Base-by-base conservation (phyloP, 139 green algal genomes). In the Microglena sp. region DNA sequence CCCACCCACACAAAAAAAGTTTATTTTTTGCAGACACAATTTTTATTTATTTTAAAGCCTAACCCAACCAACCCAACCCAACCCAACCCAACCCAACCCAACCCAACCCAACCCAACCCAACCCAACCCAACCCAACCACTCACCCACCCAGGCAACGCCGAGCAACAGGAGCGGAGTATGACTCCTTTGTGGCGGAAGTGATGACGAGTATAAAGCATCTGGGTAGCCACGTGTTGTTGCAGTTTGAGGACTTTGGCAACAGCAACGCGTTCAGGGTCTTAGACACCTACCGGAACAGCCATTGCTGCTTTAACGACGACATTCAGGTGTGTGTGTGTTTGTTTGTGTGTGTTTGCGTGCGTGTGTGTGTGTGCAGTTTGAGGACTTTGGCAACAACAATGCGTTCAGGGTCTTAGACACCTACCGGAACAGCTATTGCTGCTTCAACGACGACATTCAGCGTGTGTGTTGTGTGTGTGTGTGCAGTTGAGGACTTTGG, bases 401-500 rank as follows among this genome's bases (percentile, higher is more conserved):
- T 29, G 78, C 78, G 11, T 84, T 84, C 71, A 71, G 72, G 64
- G 66, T 97, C 54, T 76, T 97, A 21, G 77, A 90, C 8, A 69
- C 43, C 3, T 84, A 84, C 60, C 59, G 72, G 1, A 1, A 62
- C 6, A 63, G 55, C 11, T 58, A 73, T 35, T 73, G 74, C 62
- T 74, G 68, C 53, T 97, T 97, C 77, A 97, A 97, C 72, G 91
- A 96, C 58, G 90, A 96, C 60, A 95, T 95, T 34, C 80, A 92
- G 66, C n/a, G n/a, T n/a, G n/a, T n/a, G n/a, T n/a, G n/a, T n/a
- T n/a, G n/a, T n/a, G n/a, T n/a, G n/a, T n/a, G n/a, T n/a, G n/a
- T n/a, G n/a, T n/a, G n/a, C n/a, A n/a, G n/a, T n/a, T n/a, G n/a
- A n/a, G n/a, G n/a, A n/a, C n/a, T n/a, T n/a, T n/a, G n/a, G n/a